Conservation (phyloP, 192 early-diverging fungal genomes). For the Entomortierella beljakovae region DNA sequence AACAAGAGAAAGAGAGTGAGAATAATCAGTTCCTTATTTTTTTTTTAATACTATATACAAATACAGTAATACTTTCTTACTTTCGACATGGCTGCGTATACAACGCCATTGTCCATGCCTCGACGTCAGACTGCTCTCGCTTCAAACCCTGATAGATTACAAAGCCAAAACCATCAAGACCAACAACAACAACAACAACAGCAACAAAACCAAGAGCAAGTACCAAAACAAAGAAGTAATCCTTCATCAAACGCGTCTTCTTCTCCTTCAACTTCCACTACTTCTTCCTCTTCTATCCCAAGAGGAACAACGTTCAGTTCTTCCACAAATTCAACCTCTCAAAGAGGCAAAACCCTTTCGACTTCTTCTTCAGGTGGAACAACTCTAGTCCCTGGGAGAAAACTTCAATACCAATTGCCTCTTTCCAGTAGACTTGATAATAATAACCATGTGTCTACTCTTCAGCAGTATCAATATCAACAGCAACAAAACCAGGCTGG, state of each 20-base stretch:
- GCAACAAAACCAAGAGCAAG: not conserved
- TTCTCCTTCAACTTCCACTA: not conserved
- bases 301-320: not conserved
- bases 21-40: not conserved
- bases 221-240: not conserved
- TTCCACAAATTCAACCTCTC: not conserved
- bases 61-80: no score
- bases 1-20: no score
- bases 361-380: not conserved
- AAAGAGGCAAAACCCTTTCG: not conserved
- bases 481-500: slow-evolving; percentile 15
- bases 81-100: slow-evolving; percentile 6
- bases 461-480: slow-evolving; percentile 18
- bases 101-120: slow-evolving; percentile 15
- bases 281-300: not conserved
- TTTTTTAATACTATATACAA: no score
- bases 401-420: slow-evolving; percentile 40
- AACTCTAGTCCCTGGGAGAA: slow-evolving; percentile 6
- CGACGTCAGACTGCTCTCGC: slow-evolving; percentile 6
- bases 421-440: slow-evolving; percentile 21
- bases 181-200: not conserved
- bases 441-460: slow-evolving; percentile 6
- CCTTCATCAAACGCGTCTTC: not conserved
- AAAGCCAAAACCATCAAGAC: not conserved
- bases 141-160: not conserved